Percentiles rank a stretch among this genome's conserved stretches.
Evolutionary conservation across 768 basidiomycete genomes (phyloP).

Genomic region (Trametes maxima): DNA sequence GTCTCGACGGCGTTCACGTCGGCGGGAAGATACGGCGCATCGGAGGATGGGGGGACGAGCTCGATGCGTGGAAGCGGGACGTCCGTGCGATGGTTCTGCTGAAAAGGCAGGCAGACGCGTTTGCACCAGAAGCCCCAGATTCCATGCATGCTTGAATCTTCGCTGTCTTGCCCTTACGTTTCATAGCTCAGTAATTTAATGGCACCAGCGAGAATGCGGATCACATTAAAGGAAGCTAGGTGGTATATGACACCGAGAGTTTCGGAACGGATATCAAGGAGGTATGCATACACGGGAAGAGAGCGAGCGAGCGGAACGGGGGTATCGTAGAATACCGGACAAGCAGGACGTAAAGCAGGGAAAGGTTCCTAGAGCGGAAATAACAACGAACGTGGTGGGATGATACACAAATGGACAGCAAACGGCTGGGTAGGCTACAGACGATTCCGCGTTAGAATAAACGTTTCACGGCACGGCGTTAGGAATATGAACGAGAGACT

Average conservation of each 20-base stretch:
- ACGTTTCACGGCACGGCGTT: not conserved
- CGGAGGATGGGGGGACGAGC: conserved; percentile 30
- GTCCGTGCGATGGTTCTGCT: conserved; percentile 21
- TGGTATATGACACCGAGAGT: not conserved
- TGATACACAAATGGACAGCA: conserved; percentile 13
- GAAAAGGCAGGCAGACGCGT: not conserved
- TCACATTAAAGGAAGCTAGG: conserved; percentile 5
- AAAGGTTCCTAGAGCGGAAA: conserved; percentile 7
- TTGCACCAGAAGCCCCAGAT: not conserved
- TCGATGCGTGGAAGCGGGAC: conserved; percentile 23
- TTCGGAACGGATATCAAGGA: conserved; percentile 5
- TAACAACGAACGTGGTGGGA: conserved; percentile 8
- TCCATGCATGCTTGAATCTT: not conserved
- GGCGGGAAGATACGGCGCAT: conserved; percentile 26
- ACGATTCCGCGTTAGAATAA: conserved; percentile 1
- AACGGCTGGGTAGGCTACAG: conserved; percentile 17
- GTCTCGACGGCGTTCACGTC: conserved; percentile 27
- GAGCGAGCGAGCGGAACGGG: not conserved
- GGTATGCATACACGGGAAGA: conserved; percentile 14
- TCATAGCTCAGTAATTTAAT: not conserved
- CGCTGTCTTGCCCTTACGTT: not conserved
- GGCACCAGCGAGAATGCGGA: not conserved
- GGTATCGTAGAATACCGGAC: not conserved
- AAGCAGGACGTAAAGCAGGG: not conserved
- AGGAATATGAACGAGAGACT: conserved; percentile 3